These are phyloP conservation scores for Salvia splendens DNA, from an alignment of 257 asterid species.

Conservation along the genomic window DNA sequence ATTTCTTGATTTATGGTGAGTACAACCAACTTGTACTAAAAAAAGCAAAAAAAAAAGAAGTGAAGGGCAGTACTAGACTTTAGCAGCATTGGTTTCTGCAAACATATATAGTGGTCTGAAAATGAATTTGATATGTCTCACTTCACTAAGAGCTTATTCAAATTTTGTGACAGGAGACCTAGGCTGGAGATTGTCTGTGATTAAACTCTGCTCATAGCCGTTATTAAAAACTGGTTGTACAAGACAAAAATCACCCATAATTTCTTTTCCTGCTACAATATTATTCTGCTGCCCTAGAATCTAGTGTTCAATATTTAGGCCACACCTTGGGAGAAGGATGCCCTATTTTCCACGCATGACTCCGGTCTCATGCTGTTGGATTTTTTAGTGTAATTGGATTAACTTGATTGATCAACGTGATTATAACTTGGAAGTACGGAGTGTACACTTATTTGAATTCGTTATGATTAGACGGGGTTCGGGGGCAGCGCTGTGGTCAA, in stretches of 20 bases:
- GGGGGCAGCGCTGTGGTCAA: too few relatives aligned
- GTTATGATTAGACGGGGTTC: too few relatives aligned
- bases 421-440: too few relatives aligned
- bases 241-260: constrained; percentile 41
- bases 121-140: constrained; percentile 14
- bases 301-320: constrained; percentile 17
- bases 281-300: constrained; percentile 26
- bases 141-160: constrained; percentile 15
- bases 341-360: constrained; percentile 41
- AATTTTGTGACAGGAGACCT: constrained; percentile 16
- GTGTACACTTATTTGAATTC: too few relatives aligned
- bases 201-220: constrained; percentile 27
- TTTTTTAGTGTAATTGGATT: too few relatives aligned
- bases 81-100: constrained; percentile 32
- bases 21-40: neutral
- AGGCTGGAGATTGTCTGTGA: constrained; percentile 36
- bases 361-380: too few relatives aligned
- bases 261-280: constrained; percentile 14
- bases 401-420: too few relatives aligned
- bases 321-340: constrained; percentile 11
- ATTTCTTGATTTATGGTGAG: too few relatives aligned
- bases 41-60: neutral
- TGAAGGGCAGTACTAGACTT: too few relatives aligned
- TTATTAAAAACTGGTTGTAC: neutral
- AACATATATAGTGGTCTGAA: constrained; percentile 4